Percentiles rank a stretch among this genome's conserved stretches.
Conservation (phyloP, 257 asterid genomes). For the Solanum virginianum region DNA sequence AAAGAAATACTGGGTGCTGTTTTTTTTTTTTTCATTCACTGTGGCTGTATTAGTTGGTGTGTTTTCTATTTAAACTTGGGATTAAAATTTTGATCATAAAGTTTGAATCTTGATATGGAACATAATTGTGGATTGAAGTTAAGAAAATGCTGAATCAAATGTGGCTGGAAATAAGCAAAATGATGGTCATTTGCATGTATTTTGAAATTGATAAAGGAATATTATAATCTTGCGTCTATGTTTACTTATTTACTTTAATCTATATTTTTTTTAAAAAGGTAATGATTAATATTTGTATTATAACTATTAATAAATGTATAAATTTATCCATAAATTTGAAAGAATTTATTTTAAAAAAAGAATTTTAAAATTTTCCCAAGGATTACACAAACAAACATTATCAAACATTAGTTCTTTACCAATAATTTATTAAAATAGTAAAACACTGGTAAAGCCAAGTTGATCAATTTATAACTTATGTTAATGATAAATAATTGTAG, state of each 20-base stretch:
- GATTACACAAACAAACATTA: neutral
- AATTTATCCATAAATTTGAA: too few relatives aligned
- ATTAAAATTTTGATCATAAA: neutral
- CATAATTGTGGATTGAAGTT: slow-evolving; percentile 1
- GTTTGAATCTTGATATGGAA: neutral
- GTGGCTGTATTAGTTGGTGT: slow-evolving; percentile 11
- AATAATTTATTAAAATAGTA: neutral
- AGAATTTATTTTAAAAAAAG: too few relatives aligned
- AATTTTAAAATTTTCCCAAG: neutral
- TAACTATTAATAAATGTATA: too few relatives aligned
- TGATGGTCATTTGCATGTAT: neutral
- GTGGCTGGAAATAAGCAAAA: slow-evolving; percentile 13
- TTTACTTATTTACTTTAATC: neutral
- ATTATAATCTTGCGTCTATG: fast-evolving
- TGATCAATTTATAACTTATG: neutral
- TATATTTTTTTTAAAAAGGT: too few relatives aligned
- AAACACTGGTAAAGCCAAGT: neutral
- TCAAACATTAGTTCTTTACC: neutral
- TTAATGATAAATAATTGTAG: neutral
- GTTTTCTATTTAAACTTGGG: slow-evolving; percentile 20
- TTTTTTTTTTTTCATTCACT: neutral
- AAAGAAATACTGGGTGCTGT: neutral
- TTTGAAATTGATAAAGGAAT: slow-evolving; percentile 1
- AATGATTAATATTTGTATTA: too few relatives aligned
- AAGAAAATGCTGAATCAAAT: slow-evolving; percentile 11